Percentiles rank a stretch among this genome's conserved stretches.
These are phyloP conservation scores for Firmiana major DNA, from an alignment of 345 rosid genomes.

Conservation along the genomic window DNA sequence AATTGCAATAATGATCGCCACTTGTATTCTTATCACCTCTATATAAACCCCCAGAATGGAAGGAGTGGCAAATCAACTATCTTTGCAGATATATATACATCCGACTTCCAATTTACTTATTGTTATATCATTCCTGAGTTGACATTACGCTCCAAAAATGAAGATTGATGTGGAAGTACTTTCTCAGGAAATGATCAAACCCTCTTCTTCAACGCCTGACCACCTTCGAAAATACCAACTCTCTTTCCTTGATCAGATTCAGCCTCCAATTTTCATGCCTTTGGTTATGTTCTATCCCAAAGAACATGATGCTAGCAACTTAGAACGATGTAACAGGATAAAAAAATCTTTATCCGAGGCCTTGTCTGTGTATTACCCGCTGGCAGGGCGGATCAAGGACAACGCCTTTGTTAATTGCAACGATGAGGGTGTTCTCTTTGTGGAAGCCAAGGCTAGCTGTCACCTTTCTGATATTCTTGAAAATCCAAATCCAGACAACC, in stretches of 20 bases:
- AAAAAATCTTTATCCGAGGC: constrained; percentile 24
- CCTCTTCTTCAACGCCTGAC: constrained; percentile 27
- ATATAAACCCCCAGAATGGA: background rate
- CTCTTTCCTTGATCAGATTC: constrained; percentile 31
- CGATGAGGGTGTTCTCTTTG: constrained; percentile 27
- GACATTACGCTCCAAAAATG: background rate
- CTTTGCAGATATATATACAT: background rate
- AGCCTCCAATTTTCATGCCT: constrained; percentile 23
- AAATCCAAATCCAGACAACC: background rate
- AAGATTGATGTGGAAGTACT: constrained; percentile 16
- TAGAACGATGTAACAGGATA: background rate
- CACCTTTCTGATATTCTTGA: constrained; percentile 5
- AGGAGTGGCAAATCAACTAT: background rate
- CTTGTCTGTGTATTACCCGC: constrained; percentile 26
- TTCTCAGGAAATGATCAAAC: constrained; percentile 26
- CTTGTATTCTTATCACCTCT: background rate
- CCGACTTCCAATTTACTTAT: background rate
- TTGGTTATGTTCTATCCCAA: constrained; percentile 22
- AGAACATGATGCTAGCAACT: background rate
- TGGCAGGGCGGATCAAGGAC: constrained; percentile 34
- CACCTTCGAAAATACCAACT: constrained; percentile 28
- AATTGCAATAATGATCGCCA: background rate
- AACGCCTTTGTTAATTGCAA: constrained; percentile 29
- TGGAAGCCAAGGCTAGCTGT: constrained; percentile 27
- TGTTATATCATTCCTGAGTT: background rate